These are phyloP conservation scores for Fusarium nelsonii DNA, from an alignment of 2,329 filamentous ascomycete genomes.

Conservation along the genomic window DNA sequence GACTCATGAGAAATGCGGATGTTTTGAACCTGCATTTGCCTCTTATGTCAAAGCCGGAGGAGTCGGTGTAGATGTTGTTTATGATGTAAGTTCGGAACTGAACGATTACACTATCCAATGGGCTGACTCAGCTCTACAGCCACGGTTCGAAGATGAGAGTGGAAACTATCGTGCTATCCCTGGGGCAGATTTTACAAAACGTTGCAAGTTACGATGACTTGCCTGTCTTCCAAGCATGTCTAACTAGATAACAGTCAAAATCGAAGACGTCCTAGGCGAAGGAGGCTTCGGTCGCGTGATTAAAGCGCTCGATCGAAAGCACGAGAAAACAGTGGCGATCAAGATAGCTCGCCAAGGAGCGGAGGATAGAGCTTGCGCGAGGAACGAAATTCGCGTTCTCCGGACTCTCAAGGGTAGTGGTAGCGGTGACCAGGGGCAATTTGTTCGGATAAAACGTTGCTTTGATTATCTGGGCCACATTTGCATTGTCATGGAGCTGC, in stretches of 20 bases:
- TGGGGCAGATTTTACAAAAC: no score
- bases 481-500: constrained; percentile 80
- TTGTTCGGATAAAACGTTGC: constrained; percentile 94
- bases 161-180: constrained; percentile 99
- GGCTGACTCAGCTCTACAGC: constrained; percentile 34
- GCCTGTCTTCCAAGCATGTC: no score
- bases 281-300: no score
- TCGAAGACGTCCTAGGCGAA: no score
- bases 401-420: constrained; percentile 94
- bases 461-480: constrained; percentile 98
- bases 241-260: no score
- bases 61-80: constrained; percentile 67
- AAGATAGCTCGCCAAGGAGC: no score
- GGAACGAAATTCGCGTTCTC: constrained; percentile 92
- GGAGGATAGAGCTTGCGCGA: no score
- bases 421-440: constrained; percentile 89
- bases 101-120: constrained; percentile 50
- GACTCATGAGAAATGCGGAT: no score
- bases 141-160: constrained; percentile 82
- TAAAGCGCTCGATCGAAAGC: no score
- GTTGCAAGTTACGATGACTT: no score
- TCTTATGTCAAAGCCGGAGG: constrained; percentile 61
- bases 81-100: constrained; percentile 66
- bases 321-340: no score
- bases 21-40: no score